Evolutionary conservation across 2,329 filamentous ascomycete species (phyloP).

Genomic region (Ascochyta viciae-villosae): DNA sequence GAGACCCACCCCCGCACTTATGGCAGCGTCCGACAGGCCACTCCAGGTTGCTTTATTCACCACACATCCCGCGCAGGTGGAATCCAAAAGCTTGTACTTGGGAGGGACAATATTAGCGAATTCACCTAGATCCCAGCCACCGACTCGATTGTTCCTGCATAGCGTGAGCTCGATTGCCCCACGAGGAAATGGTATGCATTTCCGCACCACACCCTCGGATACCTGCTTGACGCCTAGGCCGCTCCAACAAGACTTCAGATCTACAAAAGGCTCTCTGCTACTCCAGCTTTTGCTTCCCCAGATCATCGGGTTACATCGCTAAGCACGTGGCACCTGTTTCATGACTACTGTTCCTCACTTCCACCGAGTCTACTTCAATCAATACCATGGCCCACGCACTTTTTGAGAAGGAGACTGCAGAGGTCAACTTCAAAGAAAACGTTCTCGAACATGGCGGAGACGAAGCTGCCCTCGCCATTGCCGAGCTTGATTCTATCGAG

Average conservation of each 20-base stretch:
- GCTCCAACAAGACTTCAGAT: neutral
- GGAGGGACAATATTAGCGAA: neutral
- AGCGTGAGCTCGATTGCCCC: neutral
- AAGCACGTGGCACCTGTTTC: neutral
- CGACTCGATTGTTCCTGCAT: neutral
- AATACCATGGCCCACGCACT: neutral
- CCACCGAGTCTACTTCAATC: constrained; percentile 1
- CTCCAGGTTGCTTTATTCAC: neutral
- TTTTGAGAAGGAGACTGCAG: neutral
- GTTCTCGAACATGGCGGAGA: constrained; percentile 1
- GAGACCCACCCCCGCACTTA: neutral
- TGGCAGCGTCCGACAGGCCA: neutral
- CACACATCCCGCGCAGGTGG: neutral
- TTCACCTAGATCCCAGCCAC: neutral
- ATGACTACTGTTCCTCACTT: neutral
- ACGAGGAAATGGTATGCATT: neutral
- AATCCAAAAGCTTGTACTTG: neutral
- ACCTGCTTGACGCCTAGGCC: neutral
- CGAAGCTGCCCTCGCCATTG: constrained; percentile 5
- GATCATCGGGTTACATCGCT: constrained; percentile 2
- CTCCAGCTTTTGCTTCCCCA: constrained; percentile 7
- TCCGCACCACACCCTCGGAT: neutral
- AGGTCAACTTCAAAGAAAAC: constrained; percentile 5
- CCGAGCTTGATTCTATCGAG: constrained; percentile 12
- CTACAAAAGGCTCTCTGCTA: constrained; percentile 4